Evolutionary conservation across 495 filamentous ascomycete species (phyloP).

Genomic region (Xylaria scruposa): DNA sequence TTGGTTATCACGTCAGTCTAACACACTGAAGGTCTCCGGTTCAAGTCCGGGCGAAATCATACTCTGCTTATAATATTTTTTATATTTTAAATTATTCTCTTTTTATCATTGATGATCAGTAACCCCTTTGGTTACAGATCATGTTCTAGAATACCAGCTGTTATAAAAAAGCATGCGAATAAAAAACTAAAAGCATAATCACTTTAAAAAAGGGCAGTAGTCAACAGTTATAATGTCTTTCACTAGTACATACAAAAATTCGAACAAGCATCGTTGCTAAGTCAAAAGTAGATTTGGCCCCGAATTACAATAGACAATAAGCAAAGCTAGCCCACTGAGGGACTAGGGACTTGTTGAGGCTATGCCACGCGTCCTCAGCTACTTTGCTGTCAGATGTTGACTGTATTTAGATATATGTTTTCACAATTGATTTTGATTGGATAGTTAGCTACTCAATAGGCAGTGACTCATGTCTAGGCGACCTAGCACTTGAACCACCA

Average conservation of each 20-base stretch:
- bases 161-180: too few species aligned
- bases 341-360: neutral
- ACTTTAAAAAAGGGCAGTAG: too few species aligned
- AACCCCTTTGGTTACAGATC: too few species aligned
- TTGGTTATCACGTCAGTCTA: too few species aligned
- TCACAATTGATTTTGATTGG: neutral
- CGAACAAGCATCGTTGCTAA: neutral
- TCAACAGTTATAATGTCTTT: too few species aligned
- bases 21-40: too few species aligned
- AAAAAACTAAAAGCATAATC: too few species aligned
- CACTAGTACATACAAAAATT: neutral
- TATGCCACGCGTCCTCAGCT: neutral
- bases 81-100: too few species aligned
- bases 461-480: neutral
- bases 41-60: too few species aligned
- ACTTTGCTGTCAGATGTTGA: neutral
- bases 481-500: neutral
- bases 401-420: neutral
- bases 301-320: neutral
- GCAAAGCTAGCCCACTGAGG: neutral
- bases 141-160: too few species aligned
- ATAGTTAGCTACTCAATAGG: neutral
- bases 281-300: neutral
- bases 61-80: too few species aligned
- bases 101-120: too few species aligned